Evolutionary conservation across 768 basidiomycete species (phyloP).

Genomic region (Neoboletus brunneissimus): DNA sequence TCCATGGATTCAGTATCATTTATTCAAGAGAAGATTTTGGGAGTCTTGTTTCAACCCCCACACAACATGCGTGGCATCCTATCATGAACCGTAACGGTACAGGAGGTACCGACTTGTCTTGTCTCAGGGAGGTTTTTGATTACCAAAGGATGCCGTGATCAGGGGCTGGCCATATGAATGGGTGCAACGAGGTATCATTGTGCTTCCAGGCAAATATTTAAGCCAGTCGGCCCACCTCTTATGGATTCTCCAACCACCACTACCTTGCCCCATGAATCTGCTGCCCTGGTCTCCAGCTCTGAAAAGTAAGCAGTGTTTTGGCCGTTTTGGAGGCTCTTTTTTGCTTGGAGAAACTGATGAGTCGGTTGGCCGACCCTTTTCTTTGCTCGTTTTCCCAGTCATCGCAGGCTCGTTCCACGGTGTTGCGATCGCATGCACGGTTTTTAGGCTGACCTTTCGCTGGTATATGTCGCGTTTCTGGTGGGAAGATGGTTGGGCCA

Average conservation of each 20-base stretch:
- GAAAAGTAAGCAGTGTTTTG: conserved; percentile 7
- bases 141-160: conserved; percentile 7
- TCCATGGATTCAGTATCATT: no score
- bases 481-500: conserved; percentile 31
- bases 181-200: neutral
- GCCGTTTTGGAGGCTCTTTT: neutral
- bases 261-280: neutral
- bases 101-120: neutral
- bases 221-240: neutral
- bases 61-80: neutral
- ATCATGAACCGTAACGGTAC: neutral
- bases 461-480: conserved; percentile 21
- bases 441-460: conserved; percentile 23
- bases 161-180: neutral
- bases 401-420: conserved; percentile 15
- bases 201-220: neutral
- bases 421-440: conserved; percentile 23
- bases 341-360: neutral
- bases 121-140: neutral
- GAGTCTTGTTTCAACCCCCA: no score
- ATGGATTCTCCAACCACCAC: neutral
- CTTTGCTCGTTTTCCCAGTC: conserved; percentile 8
- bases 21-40: no score
- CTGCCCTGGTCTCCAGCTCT: conserved; percentile 11
- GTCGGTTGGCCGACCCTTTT: neutral